Evolutionary conservation across 257 asterid genomes (phyloP), one percentile per base, ranked within the genome.

Genomic region (Eucommia ulmoides): DNA sequence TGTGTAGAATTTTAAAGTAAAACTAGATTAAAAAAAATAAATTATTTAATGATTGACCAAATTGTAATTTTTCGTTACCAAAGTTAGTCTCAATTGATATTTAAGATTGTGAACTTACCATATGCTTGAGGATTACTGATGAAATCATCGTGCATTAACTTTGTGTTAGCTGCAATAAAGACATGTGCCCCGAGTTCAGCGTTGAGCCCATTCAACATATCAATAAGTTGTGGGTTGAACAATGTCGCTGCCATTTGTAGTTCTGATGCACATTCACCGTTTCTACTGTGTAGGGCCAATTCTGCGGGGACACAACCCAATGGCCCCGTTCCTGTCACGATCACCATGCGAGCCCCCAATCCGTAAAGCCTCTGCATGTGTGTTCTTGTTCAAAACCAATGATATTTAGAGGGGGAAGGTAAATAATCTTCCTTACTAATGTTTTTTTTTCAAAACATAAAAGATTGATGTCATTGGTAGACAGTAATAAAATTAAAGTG

Each of bases 291-390:
- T n/a, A 17, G 52, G 0, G 95, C 97, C 51, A 82, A 22, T 45
- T 84, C 95, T 0, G 93, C 92, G 0, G 97, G 97, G 48, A 78
- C 94, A 45, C 97, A 88, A 15, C 97, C 97, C 20, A 88, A 10
- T 17, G 95, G 97, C 0, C 97, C 97, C 1, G 84, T 75, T 1
- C 97, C 97, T 0, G 95, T 88, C 63, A 88, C 97, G 0, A 88
- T n/a, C n/a, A 88, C 67, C 33, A 82, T 57, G 1, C 78, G 80
- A 8, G 84, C 70, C 14, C 97, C 95, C 0, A 80, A 69, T 1
- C 45, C 61, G 54, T 81, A 45, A 23, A 88, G 33, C 19, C 63
- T 73, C 95, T 88, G 65, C 57, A 47, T 22, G n/a, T n/a, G n/a
- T n/a, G n/a, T n/a, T n/a, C n/a, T n/a, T n/a, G n/a, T n/a, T n/a